Percentiles rank a stretch among this genome's conserved stretches.
Conservation (phyloP, 345 rosid genomes). For the Hibiscus trionum region DNA sequence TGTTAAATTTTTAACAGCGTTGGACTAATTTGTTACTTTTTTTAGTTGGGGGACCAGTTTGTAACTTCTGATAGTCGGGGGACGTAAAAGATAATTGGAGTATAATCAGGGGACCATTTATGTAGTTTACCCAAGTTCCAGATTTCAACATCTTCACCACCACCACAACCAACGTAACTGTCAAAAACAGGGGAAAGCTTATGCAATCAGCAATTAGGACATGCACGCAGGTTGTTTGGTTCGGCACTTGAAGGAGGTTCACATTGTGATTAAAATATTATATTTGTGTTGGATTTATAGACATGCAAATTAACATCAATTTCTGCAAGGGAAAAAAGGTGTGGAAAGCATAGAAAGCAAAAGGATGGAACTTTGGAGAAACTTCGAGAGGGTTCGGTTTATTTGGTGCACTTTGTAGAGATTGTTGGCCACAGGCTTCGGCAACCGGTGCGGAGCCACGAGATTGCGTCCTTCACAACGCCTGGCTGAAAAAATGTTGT, state of each 20-base stretch:
- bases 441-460: not conserved
- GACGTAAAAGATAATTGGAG: too few species aligned
- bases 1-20: too few species aligned
- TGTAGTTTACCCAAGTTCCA: too few species aligned
- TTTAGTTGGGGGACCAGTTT: too few species aligned
- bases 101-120: too few species aligned
- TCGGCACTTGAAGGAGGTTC: not conserved
- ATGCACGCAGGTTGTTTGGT: not conserved
- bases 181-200: not conserved
- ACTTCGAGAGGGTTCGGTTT: constrained; percentile 8
- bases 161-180: not conserved
- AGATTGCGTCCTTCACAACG: not conserved
- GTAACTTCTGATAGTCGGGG: too few species aligned
- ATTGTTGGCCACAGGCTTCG: not conserved
- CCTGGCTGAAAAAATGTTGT: not conserved
- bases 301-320: constrained; percentile 3
- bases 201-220: not conserved
- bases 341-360: not conserved
- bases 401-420: not conserved
- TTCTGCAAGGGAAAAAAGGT: not conserved
- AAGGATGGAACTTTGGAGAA: not conserved
- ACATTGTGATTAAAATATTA: not conserved
- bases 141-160: constrained; percentile 14
- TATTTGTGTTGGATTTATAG: not conserved
- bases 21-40: too few species aligned